Conservation (phyloP, 139 green algal species). For the Coccomyxa sp. region DNA sequence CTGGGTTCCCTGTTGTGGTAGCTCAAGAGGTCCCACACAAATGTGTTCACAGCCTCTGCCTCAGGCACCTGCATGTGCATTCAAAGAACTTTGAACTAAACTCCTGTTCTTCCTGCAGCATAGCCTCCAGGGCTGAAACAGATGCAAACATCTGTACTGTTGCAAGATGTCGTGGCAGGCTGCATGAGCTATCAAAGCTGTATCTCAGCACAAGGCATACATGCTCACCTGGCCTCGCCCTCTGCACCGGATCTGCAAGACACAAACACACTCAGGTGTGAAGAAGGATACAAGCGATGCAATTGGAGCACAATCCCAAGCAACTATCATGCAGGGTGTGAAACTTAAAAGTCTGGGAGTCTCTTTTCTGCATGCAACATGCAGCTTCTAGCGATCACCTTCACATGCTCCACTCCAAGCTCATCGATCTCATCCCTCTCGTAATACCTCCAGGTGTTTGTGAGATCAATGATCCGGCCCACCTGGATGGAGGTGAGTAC, state of each 20-base stretch:
- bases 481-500: slow-evolving; percentile 31
- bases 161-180: too few relatives aligned
- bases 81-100: neutral
- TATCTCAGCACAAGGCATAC: neutral
- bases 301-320: too few relatives aligned
- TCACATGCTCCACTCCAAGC: slow-evolving; percentile 1
- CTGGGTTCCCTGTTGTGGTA: slow-evolving; percentile 21
- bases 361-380: too few relatives aligned
- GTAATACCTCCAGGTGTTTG: slow-evolving; percentile 90
- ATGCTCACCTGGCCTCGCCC: slow-evolving; percentile 56
- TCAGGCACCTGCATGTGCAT: slow-evolving; percentile 8
- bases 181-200: too few relatives aligned
- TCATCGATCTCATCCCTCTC: slow-evolving; percentile 34
- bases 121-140: too few relatives aligned
- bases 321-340: too few relatives aligned
- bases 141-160: too few relatives aligned
- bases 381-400: neutral
- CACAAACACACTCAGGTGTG: too few relatives aligned
- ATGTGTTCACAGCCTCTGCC: slow-evolving; percentile 74
- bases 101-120: too few relatives aligned
- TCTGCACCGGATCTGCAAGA: slow-evolving; percentile 67
- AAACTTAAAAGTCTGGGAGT: too few relatives aligned
- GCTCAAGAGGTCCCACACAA: slow-evolving; percentile 58
- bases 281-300: too few relatives aligned
- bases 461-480: slow-evolving; percentile 89